Conservation (phyloP, 768 basidiomycete species). For the Lyophyllum atratum region DNA sequence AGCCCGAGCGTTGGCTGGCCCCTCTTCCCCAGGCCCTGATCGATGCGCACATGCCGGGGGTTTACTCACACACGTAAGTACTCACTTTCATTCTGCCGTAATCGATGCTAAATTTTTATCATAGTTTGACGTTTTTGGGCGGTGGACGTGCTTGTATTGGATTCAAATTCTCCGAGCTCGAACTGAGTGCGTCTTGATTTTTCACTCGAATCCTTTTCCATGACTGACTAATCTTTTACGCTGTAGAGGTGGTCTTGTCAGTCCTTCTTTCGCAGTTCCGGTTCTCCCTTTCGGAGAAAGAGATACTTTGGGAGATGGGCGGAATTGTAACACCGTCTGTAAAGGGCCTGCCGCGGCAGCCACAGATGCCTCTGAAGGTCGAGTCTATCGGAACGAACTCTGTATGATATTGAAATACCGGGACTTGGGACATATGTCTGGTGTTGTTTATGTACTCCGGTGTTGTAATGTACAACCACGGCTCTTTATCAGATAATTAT, state of each 20-base stretch:
- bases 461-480: no score
- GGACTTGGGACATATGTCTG: no score
- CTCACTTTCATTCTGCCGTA: not conserved
- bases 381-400: not conserved
- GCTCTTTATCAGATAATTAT: no score
- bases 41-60: conserved; percentile 22
- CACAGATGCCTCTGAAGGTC: conserved; percentile 4
- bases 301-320: conserved; percentile 32
- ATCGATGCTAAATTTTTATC: not conserved
- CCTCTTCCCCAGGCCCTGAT: conserved; percentile 27
- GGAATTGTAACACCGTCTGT: conserved; percentile 24
- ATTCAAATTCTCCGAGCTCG: conserved; percentile 56
- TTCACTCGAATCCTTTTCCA: not conserved
- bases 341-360: conserved; percentile 8
- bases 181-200: conserved; percentile 41
- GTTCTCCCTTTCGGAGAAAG: conserved; percentile 24
- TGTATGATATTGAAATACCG: not conserved
- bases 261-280: conserved; percentile 27
- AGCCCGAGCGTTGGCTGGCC: conserved; percentile 42
- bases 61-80: conserved; percentile 26
- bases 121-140: conserved; percentile 46
- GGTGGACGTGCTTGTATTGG: conserved; percentile 50
- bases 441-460: no score
- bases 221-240: not conserved
- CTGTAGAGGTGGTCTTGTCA: conserved; percentile 28